Percentiles rank a stretch among this genome's conserved stretches.
phyloP scores from a whole-genome alignment of 495 filamentous ascomycete species.

The Penicillium ucsense region DNA sequence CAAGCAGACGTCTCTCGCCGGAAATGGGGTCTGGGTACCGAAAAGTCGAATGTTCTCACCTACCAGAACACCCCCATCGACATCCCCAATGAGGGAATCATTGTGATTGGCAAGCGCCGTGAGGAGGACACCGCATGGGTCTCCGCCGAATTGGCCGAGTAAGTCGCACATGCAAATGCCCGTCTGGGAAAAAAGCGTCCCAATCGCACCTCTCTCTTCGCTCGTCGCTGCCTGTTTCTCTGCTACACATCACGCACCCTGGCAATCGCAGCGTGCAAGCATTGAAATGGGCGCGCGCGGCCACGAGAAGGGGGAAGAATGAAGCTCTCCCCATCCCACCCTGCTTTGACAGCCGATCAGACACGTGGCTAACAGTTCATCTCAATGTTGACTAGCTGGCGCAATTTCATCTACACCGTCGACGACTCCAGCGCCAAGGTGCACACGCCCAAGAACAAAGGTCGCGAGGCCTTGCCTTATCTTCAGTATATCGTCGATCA shows the following conservation, averaged over 20 bases:
- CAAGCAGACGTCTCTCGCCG: conserved; percentile 9
- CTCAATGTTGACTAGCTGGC: conserved; percentile 23
- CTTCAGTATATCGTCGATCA: conserved; percentile 40
- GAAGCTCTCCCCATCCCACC: too few species aligned
- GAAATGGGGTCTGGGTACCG: conserved; percentile 17
- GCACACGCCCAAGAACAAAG: conserved; percentile 38
- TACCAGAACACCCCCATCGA: conserved; percentile 27
- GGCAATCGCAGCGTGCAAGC: too few species aligned
- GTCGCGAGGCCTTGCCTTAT: conserved; percentile 38
- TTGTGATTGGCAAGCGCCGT: conserved; percentile 33
- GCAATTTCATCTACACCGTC: conserved; percentile 37
- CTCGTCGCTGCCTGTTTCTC: too few species aligned
- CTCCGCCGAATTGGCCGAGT: conserved; percentile 30
- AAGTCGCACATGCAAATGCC: conserved; percentile 5
- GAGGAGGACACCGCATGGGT: conserved; percentile 35
- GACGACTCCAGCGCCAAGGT: conserved; percentile 26
- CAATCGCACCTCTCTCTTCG: too few species aligned
- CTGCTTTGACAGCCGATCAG: too few species aligned
- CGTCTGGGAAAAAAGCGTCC: too few species aligned
- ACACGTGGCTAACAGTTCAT: conserved; percentile 1
- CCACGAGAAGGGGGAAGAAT: too few species aligned
- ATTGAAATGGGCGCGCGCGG: too few species aligned
- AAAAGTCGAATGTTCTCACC: conserved; percentile 1
- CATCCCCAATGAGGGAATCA: conserved; percentile 29
- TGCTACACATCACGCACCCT: too few species aligned